Percentiles rank a stretch among this genome's conserved stretches.
Evolutionary conservation across 2,329 filamentous ascomycete species (phyloP).

Genomic region (Aspergillus viridinutans): DNA sequence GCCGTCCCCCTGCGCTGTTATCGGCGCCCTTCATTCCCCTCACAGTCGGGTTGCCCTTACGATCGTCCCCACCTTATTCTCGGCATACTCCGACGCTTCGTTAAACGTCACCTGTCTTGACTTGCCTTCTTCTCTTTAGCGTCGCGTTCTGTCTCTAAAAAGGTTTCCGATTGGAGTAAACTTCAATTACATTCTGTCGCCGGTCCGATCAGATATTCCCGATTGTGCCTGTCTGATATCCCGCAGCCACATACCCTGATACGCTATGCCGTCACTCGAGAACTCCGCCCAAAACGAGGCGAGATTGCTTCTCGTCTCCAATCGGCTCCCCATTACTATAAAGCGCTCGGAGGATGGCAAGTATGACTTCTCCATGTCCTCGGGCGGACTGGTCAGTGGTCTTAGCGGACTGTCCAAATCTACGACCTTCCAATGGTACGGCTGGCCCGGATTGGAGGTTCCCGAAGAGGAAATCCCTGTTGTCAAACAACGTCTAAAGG

Average conservation of each 20-base stretch:
- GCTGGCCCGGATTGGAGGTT: slow-evolving; percentile 91
- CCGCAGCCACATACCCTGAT: slow-evolving; percentile 1
- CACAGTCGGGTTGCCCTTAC: background rate
- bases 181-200: background rate
- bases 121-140: background rate
- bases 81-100: background rate
- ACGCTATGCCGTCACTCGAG: slow-evolving; percentile 34
- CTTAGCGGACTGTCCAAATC: slow-evolving; percentile 87
- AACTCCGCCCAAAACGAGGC: slow-evolving; percentile 31
- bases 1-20: background rate
- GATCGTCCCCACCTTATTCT: background rate
- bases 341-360: slow-evolving; percentile 87
- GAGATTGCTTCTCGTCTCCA: slow-evolving; percentile 79
- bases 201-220: background rate
- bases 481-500: slow-evolving; percentile 73
- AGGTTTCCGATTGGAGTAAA: background rate
- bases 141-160: background rate
- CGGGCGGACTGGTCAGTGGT: slow-evolving; percentile 89
- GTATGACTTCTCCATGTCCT: slow-evolving; percentile 95
- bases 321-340: slow-evolving; percentile 93
- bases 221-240: background rate
- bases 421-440: slow-evolving; percentile 96
- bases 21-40: background rate
- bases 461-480: slow-evolving; percentile 74
- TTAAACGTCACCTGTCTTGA: background rate